Conservation (phyloP, 352 stramenopile genomes). For the Globisporangium yorkense region DNA sequence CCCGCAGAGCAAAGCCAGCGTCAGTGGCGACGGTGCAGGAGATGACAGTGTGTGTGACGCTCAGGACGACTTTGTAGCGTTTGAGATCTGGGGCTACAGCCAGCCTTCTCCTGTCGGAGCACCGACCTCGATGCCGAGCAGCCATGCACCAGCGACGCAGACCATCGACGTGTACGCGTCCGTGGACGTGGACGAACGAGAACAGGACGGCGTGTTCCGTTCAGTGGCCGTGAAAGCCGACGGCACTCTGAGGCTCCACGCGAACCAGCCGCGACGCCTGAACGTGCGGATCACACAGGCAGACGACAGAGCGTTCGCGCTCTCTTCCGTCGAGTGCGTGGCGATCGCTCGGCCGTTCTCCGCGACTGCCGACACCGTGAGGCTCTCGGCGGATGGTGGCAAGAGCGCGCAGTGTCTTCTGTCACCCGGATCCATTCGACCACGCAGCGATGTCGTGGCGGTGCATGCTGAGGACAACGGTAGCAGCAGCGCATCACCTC, state of each 20-base stretch:
- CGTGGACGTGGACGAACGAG: slow-evolving; percentile 68
- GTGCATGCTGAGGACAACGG: background rate
- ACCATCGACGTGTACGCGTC: slow-evolving; percentile 64
- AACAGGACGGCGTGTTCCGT: slow-evolving; percentile 55
- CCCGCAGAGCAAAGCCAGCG: background rate
- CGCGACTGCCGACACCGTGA: slow-evolving; percentile 7
- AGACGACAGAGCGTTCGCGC: slow-evolving; percentile 46
- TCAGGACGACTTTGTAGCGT: slow-evolving; percentile 31
- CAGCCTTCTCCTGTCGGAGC: slow-evolving; percentile 11
- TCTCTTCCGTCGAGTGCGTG: slow-evolving; percentile 37
- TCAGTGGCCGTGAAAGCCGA: slow-evolving; percentile 66
- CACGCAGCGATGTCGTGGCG: background rate
- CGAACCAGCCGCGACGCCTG: slow-evolving; percentile 48
- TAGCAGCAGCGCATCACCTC: too few species aligned
- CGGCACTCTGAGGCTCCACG: slow-evolving; percentile 53
- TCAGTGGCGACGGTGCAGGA: background rate
- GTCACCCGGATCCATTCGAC: slow-evolving; percentile 18
- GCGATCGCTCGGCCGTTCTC: slow-evolving; percentile 29
- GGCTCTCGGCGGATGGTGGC: slow-evolving; percentile 12
- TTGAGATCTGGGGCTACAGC: slow-evolving; percentile 57
- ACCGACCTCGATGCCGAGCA: background rate
- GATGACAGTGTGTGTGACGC: background rate
- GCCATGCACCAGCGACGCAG: background rate
- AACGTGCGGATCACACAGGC: slow-evolving; percentile 63
- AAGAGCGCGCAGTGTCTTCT: slow-evolving; percentile 39